These are phyloP conservation scores for Gossypium herbaceum DNA, from an alignment of 345 rosid species.

Conservation along the genomic window DNA sequence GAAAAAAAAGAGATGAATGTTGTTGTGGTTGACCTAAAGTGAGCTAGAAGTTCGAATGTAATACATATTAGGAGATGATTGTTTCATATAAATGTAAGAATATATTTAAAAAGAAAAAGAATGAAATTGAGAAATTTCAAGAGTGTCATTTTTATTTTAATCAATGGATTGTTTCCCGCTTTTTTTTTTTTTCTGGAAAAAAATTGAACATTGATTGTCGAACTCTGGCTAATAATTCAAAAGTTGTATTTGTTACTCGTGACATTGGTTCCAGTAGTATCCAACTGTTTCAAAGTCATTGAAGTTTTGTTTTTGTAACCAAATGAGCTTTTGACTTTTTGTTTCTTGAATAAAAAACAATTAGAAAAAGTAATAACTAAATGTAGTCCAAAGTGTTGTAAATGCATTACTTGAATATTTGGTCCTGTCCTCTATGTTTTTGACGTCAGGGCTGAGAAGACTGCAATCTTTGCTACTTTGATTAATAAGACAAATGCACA, in stretches of 20 bases:
- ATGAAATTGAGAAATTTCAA: background rate
- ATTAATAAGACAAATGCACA: constrained; percentile 91
- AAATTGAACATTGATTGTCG: background rate
- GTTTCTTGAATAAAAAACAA: background rate
- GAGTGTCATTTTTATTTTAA: background rate
- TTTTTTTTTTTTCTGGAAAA: background rate
- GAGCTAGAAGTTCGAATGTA: background rate
- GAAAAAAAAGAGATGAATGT: too few species aligned
- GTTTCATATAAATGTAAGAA: background rate
- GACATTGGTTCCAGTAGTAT: background rate
- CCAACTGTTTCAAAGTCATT: background rate
- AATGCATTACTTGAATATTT: background rate
- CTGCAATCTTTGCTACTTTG: constrained; percentile 57
- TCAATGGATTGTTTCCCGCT: background rate
- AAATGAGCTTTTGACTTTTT: background rate
- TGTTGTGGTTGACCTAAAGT: too few species aligned
- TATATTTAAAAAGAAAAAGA: background rate
- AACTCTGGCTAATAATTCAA: background rate
- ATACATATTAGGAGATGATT: background rate
- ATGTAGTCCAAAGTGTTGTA: background rate
- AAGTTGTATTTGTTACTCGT: constrained; percentile 5
- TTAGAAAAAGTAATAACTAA: background rate
- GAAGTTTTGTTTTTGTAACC: background rate
- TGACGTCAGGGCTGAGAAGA: constrained; percentile 58
- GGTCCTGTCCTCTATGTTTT: background rate